These are phyloP conservation scores for Saturnispora galanensis DNA, from an alignment of 805 yeast species.

Conservation along the genomic window DNA sequence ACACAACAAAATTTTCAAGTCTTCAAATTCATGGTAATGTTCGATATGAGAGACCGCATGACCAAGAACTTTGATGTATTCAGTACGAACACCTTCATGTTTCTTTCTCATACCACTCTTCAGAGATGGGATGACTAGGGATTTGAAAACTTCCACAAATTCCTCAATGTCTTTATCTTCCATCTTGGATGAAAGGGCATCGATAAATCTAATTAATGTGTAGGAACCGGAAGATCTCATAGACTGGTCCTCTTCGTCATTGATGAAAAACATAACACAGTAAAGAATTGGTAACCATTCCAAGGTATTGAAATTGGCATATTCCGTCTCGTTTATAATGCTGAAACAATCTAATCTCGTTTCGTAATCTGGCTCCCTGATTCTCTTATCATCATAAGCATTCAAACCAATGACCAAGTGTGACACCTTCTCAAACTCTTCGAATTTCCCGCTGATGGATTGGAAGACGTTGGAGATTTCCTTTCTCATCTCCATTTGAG, in stretches of 20 bases:
- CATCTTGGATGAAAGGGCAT: conserved; percentile 32
- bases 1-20: conserved; percentile 53
- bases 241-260: conserved; percentile 71
- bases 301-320: conserved; percentile 30
- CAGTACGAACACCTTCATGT: conserved; percentile 56
- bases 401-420: conserved; percentile 55
- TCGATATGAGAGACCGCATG: conserved; percentile 45
- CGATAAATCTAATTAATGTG: conserved; percentile 54
- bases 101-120: conserved; percentile 56
- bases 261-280: conserved; percentile 58
- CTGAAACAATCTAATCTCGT: conserved; percentile 61
- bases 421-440: conserved; percentile 36
- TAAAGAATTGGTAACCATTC: conserved; percentile 80
- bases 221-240: conserved; percentile 69
- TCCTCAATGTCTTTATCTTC: conserved; percentile 21
- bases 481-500: conserved; percentile 53
- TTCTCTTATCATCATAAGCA: conserved; percentile 48
- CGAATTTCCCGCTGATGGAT: conserved; percentile 46
- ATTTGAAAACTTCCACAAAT: conserved; percentile 36
- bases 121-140: conserved; percentile 52
- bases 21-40: conserved; percentile 41
- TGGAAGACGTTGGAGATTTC: conserved; percentile 51
- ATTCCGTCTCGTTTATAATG: conserved; percentile 47
- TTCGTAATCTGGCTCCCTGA: conserved; percentile 74
- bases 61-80: conserved; percentile 56